Percentiles rank a stretch among this genome's conserved stretches.
These are phyloP conservation scores for Paraphoma sp. DNA, from an alignment of 2,329 filamentous ascomycete genomes.

Conservation along the genomic window DNA sequence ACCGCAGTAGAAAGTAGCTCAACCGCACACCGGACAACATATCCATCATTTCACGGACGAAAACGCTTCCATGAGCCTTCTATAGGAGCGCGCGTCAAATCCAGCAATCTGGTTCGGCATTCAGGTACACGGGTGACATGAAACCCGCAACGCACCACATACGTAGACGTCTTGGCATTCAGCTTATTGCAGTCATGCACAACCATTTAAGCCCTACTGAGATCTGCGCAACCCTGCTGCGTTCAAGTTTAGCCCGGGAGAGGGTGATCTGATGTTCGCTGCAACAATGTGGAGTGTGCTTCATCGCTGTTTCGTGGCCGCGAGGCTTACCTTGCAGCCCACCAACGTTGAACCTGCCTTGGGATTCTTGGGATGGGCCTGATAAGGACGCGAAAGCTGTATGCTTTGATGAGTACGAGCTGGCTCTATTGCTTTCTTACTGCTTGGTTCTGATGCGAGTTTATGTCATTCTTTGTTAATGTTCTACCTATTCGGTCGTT, in stretches of 20 bases:
- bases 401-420: slow-evolving; percentile 6
- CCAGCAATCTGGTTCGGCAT: too few species aligned
- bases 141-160: too few species aligned
- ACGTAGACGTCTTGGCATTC: too few species aligned
- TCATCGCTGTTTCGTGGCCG: slow-evolving; percentile 15
- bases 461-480: not conserved
- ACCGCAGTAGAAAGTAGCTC: too few species aligned
- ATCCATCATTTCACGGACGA: too few species aligned
- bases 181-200: too few species aligned
- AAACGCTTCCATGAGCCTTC: too few species aligned
- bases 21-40: too few species aligned
- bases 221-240: too few species aligned
- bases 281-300: slow-evolving; percentile 6
- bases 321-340: slow-evolving; percentile 5
- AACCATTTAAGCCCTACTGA: too few species aligned
- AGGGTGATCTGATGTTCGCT: not conserved
- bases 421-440: slow-evolving; percentile 4
- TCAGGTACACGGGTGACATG: too few species aligned
- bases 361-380: not conserved
- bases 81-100: too few species aligned
- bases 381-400: slow-evolving; percentile 10
- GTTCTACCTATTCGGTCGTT: not conserved
- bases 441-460: not conserved
- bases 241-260: not conserved
- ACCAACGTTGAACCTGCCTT: slow-evolving; percentile 1